phyloP scores from a whole-genome alignment of 2,329 filamentous ascomycete species.

The Teratosphaeria destructans region DNA sequence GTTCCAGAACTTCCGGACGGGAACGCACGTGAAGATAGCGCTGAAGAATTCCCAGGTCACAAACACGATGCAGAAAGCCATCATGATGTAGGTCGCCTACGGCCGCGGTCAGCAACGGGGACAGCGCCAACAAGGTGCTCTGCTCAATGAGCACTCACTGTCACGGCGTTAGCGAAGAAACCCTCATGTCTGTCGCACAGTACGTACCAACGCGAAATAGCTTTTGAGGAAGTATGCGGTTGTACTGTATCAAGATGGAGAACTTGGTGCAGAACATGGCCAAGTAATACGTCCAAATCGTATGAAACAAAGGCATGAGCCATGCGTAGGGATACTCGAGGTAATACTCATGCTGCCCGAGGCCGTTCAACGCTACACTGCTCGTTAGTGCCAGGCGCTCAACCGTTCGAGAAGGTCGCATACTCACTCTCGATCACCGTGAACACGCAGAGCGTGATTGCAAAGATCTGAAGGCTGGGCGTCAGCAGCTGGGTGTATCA shows the following conservation, averaged over 20 bases:
- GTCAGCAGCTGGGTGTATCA: background rate
- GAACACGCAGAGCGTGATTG: background rate
- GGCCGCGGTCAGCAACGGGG: constrained; percentile 24
- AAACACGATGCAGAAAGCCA: constrained; percentile 24
- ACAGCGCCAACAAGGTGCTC: background rate
- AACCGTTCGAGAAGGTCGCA: background rate
- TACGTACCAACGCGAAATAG: background rate
- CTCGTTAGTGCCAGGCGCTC: background rate
- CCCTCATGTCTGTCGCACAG: background rate
- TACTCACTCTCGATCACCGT: background rate
- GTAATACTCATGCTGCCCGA: background rate
- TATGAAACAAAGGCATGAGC: constrained; percentile 8
- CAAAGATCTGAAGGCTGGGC: background rate
- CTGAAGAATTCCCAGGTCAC: constrained; percentile 25
- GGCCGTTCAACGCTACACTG: background rate
- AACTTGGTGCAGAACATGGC: constrained; percentile 32
- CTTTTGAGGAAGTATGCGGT: constrained; percentile 33
- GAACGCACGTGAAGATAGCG: constrained; percentile 32
- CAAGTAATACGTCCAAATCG: constrained; percentile 34
- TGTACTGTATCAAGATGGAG: constrained; percentile 39
- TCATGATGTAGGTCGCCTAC: constrained; percentile 19
- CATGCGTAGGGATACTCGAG: background rate
- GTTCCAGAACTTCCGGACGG: constrained; percentile 34
- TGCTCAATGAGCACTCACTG: background rate
- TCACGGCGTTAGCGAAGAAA: background rate